phyloP scores from a whole-genome alignment of 495 filamentous ascomycete genomes.

The Gamarada debralockiae region DNA sequence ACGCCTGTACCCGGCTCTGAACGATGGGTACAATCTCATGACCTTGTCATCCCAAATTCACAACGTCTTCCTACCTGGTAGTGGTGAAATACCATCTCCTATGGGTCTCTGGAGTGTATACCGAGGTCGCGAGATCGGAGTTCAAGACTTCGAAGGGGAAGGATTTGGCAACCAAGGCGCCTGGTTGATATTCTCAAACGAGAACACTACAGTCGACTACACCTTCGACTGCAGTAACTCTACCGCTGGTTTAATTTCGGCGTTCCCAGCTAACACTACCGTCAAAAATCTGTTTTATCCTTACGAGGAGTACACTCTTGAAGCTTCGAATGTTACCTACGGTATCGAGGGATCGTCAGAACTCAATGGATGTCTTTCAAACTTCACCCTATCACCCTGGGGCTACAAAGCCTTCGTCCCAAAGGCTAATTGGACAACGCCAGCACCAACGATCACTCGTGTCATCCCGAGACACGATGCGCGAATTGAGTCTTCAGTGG shows the following conservation, averaged over 20 bases:
- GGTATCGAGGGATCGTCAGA: too few relatives aligned
- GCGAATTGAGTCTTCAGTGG: too few relatives aligned
- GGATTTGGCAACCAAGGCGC: not conserved
- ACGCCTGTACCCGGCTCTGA: conserved; percentile 52
- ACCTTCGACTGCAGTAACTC: not conserved
- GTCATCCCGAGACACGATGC: too few relatives aligned
- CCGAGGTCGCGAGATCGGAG: conserved; percentile 45
- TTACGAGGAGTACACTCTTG: too few relatives aligned
- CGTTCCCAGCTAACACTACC: conserved; percentile 37
- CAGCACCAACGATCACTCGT: too few relatives aligned
- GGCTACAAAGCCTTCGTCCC: too few relatives aligned
- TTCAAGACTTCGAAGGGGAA: conserved; percentile 47
- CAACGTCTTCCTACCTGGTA: conserved; percentile 51
- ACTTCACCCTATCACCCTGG: too few relatives aligned
- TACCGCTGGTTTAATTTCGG: not conserved
- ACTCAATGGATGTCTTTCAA: too few relatives aligned
- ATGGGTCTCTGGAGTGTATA: conserved; percentile 66
- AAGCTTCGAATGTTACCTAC: too few relatives aligned
- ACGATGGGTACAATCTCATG: conserved; percentile 59
- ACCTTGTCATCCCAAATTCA: conserved; percentile 58
- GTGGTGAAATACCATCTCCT: conserved; percentile 51
- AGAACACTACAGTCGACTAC: not conserved
- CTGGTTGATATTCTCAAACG: not conserved
- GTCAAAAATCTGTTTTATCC: too few relatives aligned
- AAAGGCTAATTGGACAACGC: too few relatives aligned